A percentile compares a stretch with the other conserved stretches of the same genome.
phyloP scores from a whole-genome alignment of 208 protist genomes.

The Crithidia mellificae region DNA sequence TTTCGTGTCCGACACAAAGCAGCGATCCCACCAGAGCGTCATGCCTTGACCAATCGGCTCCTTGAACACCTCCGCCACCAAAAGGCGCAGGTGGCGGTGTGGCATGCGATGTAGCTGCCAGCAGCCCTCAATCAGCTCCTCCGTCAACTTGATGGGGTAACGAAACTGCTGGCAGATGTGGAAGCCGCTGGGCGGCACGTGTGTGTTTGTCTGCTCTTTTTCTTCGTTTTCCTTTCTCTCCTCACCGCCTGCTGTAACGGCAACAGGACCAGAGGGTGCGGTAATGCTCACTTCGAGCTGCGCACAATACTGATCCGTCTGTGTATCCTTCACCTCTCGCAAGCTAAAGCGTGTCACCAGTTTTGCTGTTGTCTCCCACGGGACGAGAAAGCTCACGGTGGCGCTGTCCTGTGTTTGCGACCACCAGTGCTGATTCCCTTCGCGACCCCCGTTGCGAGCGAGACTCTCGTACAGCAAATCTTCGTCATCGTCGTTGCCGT shows the following conservation, averaged over 20 bases:
- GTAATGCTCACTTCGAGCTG: slow-evolving; percentile 23
- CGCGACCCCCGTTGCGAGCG: slow-evolving; percentile 61
- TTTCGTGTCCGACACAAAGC: slow-evolving; percentile 52
- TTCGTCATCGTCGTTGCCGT: slow-evolving; percentile 50
- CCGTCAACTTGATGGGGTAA: slow-evolving; percentile 64
- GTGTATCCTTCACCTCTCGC: slow-evolving; percentile 5
- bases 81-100: slow-evolving; percentile 41
- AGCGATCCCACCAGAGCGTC: slow-evolving; percentile 79
- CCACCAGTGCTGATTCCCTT: slow-evolving; percentile 68
- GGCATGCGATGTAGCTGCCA: slow-evolving; percentile 75
- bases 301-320: neutral
- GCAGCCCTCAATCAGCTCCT: slow-evolving; percentile 69
- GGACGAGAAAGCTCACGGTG: slow-evolving; percentile 69
- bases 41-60: slow-evolving; percentile 57
- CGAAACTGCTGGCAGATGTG: slow-evolving; percentile 38
- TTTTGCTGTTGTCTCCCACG: slow-evolving; percentile 42
- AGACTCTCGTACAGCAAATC: slow-evolving; percentile 59
- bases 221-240: no score
- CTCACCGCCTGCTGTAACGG: neutral
- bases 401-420: slow-evolving; percentile 68
- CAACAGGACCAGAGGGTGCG: neutral
- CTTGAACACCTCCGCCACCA: slow-evolving; percentile 76
- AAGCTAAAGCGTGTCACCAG: slow-evolving; percentile 50
- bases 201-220: no score
- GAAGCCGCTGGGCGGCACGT: neutral